Evolutionary conservation across 1,139 yeast genomes (phyloP).

Genomic region (Yamadazyma conglobata): DNA sequence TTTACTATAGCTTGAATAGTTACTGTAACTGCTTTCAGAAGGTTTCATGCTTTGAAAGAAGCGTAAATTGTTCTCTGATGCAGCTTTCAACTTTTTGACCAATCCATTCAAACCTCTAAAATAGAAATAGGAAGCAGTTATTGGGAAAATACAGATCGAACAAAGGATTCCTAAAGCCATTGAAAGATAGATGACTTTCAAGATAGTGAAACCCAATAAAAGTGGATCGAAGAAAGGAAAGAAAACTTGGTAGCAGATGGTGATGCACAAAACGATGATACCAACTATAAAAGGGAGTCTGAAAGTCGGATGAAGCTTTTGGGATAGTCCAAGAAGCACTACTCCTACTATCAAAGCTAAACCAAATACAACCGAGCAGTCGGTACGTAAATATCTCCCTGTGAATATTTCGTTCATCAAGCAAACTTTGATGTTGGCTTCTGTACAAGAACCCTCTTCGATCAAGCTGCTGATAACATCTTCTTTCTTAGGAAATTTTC

Average conservation of each 20-base stretch:
- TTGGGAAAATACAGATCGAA: conserved; percentile 26
- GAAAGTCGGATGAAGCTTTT: conserved; percentile 19
- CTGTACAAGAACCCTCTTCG: conserved; percentile 26
- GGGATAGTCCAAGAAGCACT: conserved; percentile 24
- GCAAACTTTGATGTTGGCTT: conserved; percentile 18
- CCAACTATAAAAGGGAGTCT: conserved; percentile 23
- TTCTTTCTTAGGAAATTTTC: conserved; percentile 23
- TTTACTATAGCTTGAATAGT: conserved; percentile 19
- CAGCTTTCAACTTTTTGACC: conserved; percentile 15
- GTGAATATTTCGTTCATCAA: conserved; percentile 20
- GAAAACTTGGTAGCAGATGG: conserved; percentile 24
- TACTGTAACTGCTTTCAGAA: conserved; percentile 23
- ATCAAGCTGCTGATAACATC: conserved; percentile 19
- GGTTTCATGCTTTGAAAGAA: conserved; percentile 29
- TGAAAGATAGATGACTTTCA: conserved; percentile 27
- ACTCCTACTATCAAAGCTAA: conserved; percentile 25
- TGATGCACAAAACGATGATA: conserved; percentile 21
- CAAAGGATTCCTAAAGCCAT: conserved; percentile 20
- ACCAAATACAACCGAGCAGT: conserved; percentile 23
- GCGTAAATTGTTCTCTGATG: conserved; percentile 20
- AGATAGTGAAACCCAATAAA: conserved; percentile 17
- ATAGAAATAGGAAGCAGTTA: conserved; percentile 26
- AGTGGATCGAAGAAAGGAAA: conserved; percentile 27
- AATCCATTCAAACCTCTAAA: conserved; percentile 18
- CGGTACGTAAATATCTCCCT: conserved; percentile 29